phyloP scores from a whole-genome alignment of 495 filamentous ascomycete genomes.

The Talaromyces adpressus region DNA sequence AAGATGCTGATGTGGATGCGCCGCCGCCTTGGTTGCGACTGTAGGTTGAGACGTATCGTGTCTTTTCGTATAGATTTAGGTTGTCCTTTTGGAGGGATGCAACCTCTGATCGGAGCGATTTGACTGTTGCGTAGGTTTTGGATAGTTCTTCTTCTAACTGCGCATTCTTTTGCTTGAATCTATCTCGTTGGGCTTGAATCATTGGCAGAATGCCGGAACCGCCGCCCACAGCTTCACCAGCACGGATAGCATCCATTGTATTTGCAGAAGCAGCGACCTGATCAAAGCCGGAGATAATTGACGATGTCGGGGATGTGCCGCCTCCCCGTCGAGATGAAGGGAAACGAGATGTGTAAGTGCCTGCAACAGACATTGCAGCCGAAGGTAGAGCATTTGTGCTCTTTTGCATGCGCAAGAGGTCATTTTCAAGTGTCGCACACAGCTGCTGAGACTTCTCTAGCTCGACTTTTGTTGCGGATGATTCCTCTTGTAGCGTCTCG shows the following conservation, averaged over 20 bases:
- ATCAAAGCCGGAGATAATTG: constrained; percentile 95
- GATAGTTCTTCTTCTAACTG: constrained; percentile 89
- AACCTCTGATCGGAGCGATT: constrained; percentile 84
- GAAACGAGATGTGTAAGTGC: constrained; percentile 81
- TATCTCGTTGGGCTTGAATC: constrained; percentile 95
- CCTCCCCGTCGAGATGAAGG: constrained; percentile 62
- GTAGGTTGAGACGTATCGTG: constrained; percentile 90
- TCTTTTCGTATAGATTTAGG: constrained; percentile 94
- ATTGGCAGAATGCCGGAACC: constrained; percentile 92
- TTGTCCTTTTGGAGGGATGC: constrained; percentile 94
- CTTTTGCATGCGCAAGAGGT: constrained; percentile 79
- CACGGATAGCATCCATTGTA: constrained; percentile 51
- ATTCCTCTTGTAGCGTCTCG: constrained; percentile 71
- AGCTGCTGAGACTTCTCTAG: constrained; percentile 78
- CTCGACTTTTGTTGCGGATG: constrained; percentile 77
- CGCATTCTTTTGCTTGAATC: constrained; percentile 92
- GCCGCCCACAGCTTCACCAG: constrained; percentile 68
- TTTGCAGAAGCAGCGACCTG: constrained; percentile 38
- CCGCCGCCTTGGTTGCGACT: constrained; percentile 53
- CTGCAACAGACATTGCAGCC: constrained; percentile 81
- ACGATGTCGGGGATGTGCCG: constrained; percentile 84
- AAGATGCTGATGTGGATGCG: constrained; percentile 63
- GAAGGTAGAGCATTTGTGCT: constrained; percentile 81
- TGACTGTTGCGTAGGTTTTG: constrained; percentile 71
- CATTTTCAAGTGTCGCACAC: constrained; percentile 85